phyloP scores from a whole-genome alignment of 345 rosid species.

The Bruguiera sexangula region DNA sequence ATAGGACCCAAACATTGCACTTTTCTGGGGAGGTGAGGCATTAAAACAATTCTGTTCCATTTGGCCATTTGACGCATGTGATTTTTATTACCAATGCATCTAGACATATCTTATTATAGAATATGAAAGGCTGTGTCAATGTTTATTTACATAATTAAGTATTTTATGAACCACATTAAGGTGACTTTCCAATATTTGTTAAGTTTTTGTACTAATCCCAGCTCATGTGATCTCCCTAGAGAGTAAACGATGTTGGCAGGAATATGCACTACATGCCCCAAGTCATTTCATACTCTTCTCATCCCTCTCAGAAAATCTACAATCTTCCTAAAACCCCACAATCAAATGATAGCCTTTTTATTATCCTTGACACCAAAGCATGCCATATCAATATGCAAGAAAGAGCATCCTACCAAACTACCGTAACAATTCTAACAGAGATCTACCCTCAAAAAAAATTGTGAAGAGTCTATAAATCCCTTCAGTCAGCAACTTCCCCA shows the following conservation, averaged over 20 bases:
- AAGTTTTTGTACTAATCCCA: too few relatives aligned
- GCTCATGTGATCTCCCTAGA: neutral
- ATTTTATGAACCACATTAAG: too few relatives aligned
- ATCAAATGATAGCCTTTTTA: neutral
- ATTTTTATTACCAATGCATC: too few relatives aligned
- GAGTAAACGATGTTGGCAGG: neutral
- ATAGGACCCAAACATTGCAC: neutral
- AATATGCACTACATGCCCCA: neutral
- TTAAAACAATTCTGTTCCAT: neutral
- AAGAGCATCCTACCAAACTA: neutral
- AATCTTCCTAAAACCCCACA: neutral
- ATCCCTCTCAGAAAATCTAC: conserved; percentile 1
- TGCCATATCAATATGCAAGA: neutral
- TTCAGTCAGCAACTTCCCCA: too few relatives aligned
- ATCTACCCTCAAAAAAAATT: too few relatives aligned
- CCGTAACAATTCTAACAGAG: too few relatives aligned
- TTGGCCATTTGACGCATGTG: neutral
- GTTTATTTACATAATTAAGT: neutral
- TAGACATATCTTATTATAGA: neutral
- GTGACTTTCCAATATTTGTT: neutral
- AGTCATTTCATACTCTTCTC: neutral
- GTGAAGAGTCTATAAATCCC: too few relatives aligned
- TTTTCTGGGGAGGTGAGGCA: neutral
- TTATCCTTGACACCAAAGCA: neutral
- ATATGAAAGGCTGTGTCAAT: neutral